Evolutionary conservation across 257 asterid genomes (phyloP).

Genomic region (Solanum pinnatisectum): DNA sequence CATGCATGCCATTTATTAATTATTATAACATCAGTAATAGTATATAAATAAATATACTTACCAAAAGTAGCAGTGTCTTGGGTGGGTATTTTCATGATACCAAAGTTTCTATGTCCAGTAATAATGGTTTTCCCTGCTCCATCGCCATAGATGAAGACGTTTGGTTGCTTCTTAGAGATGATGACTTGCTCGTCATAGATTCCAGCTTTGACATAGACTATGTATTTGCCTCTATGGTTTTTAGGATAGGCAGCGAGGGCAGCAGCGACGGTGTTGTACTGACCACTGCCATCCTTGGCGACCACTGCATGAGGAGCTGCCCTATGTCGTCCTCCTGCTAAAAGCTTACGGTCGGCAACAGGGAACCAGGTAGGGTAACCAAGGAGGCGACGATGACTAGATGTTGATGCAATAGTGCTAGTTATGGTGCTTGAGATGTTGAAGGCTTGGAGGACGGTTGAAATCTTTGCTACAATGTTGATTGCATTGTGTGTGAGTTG

Average conservation of each 20-base stretch:
- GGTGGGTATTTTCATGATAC: slow-evolving; percentile 22
- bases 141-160: slow-evolving; percentile 66
- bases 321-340: slow-evolving; percentile 6
- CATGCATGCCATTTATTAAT: background rate
- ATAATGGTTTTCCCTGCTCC: slow-evolving; percentile 57
- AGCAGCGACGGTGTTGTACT: slow-evolving; percentile 28
- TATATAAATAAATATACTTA: background rate
- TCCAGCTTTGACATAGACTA: slow-evolving; percentile 66
- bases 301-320: slow-evolving; percentile 42
- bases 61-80: slow-evolving; percentile 61
- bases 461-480: slow-evolving; percentile 36
- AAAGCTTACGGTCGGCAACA: slow-evolving; percentile 41
- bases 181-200: slow-evolving; percentile 41
- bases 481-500: slow-evolving; percentile 67
- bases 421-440: background rate
- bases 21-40: background rate
- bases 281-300: slow-evolving; percentile 63
- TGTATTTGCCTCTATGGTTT: slow-evolving; percentile 35
- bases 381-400: slow-evolving; percentile 20
- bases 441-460: slow-evolving; percentile 32
- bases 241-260: slow-evolving; percentile 49
- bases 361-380: slow-evolving; percentile 47
- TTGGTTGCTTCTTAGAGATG: slow-evolving; percentile 35
- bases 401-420: background rate
- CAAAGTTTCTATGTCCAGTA: slow-evolving; percentile 39